Conservation (phyloP, 2,329 filamentous ascomycete species). For the Colletotrichum aenigma region DNA sequence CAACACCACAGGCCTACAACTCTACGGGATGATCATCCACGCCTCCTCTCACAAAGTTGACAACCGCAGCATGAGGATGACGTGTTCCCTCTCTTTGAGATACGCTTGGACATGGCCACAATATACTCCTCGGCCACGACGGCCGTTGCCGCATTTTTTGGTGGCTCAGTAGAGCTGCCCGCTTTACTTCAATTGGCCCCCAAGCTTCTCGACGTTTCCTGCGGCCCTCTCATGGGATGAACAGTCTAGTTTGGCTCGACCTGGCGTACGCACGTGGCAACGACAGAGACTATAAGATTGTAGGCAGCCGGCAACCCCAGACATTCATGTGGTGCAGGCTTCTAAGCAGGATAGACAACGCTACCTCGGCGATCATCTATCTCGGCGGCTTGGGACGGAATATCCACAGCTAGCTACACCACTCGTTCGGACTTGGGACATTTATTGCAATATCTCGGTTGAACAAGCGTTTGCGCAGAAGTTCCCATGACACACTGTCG, state of each 20-base stretch:
- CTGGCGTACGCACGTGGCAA: background rate
- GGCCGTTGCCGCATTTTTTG: background rate
- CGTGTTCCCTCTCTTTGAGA: no score
- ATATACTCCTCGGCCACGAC: background rate
- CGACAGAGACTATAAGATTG: background rate
- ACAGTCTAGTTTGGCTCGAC: background rate
- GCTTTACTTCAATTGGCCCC: background rate
- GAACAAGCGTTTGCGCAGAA: background rate
- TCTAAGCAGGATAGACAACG: background rate
- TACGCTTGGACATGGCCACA: background rate
- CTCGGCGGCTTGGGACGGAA: background rate
- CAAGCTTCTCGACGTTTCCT: background rate
- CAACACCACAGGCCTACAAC: background rate
- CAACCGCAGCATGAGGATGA: background rate
- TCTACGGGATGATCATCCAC: background rate
- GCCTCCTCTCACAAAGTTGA: background rate
- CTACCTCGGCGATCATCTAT: background rate
- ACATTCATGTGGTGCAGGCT: background rate
- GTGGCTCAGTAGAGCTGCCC: background rate
- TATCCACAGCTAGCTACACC: background rate
- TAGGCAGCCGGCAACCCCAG: background rate
- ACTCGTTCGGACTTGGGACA: background rate
- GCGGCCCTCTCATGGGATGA: background rate
- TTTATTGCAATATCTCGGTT: background rate
- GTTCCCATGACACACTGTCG: background rate